Evolutionary conservation across 2,329 filamentous ascomycete genomes (phyloP).

Genomic region (Zymoseptoria tritici): DNA sequence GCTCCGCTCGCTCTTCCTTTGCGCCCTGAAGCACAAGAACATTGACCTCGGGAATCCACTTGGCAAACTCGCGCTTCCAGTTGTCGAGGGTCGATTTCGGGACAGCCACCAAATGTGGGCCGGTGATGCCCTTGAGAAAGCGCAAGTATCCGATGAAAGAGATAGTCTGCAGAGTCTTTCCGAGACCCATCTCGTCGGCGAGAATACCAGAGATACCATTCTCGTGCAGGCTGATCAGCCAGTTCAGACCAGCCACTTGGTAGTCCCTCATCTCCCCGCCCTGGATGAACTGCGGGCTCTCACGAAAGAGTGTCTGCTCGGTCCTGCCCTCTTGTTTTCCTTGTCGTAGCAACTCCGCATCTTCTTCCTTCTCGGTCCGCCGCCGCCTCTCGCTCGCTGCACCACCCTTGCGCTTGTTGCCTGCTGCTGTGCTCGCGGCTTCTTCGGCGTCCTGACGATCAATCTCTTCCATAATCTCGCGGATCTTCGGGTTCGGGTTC

Average conservation of each 20-base stretch:
- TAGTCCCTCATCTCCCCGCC: constrained; percentile 89
- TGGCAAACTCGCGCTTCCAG: constrained; percentile 90
- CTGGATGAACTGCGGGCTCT: constrained; percentile 84
- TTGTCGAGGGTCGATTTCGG: constrained; percentile 98
- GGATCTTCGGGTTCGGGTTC: constrained; percentile 90
- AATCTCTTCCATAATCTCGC: constrained; percentile 88
- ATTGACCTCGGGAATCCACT: constrained; percentile 93
- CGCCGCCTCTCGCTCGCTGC: constrained; percentile 70
- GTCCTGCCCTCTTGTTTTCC: constrained; percentile 74
- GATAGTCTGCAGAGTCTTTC: constrained; percentile 96
- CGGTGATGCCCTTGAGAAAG: constrained; percentile 80
- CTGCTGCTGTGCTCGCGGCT: constrained; percentile 60
- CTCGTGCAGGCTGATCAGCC: constrained; percentile 94
- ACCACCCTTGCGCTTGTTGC: constrained; percentile 71
- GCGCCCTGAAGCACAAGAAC: constrained; percentile 88
- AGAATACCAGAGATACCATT: constrained; percentile 98
- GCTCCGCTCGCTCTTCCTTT: constrained; percentile 80
- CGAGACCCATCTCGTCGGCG: constrained; percentile 96
- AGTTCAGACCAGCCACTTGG: constrained; percentile 90
- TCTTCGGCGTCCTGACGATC: constrained; percentile 80
- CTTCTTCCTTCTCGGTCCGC: constrained; percentile 94
- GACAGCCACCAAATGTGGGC: constrained; percentile 84
- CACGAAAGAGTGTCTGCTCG: constrained; percentile 83
- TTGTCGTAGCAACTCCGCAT: constrained; percentile 77
- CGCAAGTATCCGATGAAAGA: constrained; percentile 91